Base-by-base conservation (phyloP, 345 rosid genomes). In the Populus ilicifolia region DNA sequence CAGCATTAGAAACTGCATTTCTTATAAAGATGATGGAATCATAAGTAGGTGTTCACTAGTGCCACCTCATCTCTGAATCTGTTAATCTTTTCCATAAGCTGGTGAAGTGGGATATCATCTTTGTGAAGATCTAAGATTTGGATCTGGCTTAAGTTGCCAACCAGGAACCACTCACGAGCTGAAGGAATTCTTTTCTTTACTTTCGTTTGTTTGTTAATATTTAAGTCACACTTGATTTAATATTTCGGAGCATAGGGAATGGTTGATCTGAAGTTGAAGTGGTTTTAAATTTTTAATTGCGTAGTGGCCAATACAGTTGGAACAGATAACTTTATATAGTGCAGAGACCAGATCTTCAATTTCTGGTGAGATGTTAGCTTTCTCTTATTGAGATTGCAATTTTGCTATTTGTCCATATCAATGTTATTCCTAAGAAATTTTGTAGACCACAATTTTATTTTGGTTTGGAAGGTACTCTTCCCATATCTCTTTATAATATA, bases 1-100 rank as follows among this genome's bases (percentile, higher is more conserved):
- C 91, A 8, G 94, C 96, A 3, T 36, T 89, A 67, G 97, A 93
- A 87, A 87, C 89, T 2, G 90, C 97, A 5, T 92, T 96, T 84
- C 95, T 91, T 59, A 35, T 92, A 44, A 92, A 90, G 85, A 87
- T 87, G 80, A 84, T 93, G 87, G 93, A 88, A 76, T 76, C 88
- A 68, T 89, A 80, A 70, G 64, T 59, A 52, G 71, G 29, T 27
- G 18, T 56, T 38, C 23, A 33, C 50, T 39, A 41, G 17, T 30
- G 10, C 29, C 66, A 11, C 18, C 8, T 27, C 8, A 13, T 46
- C 25, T 56, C 61, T 79, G 50, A 48, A 70, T 44, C 52, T 30
- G 35, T 38, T 46, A 8, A 43, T 73, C 52, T 56, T 9, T 33
- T 36, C 35, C 29, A 13, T 68, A 23, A 64, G 56, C 36, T 62